Evolutionary conservation across 2,329 filamentous ascomycete genomes (phyloP).

Genomic region (Arthrobotrys conoides): DNA sequence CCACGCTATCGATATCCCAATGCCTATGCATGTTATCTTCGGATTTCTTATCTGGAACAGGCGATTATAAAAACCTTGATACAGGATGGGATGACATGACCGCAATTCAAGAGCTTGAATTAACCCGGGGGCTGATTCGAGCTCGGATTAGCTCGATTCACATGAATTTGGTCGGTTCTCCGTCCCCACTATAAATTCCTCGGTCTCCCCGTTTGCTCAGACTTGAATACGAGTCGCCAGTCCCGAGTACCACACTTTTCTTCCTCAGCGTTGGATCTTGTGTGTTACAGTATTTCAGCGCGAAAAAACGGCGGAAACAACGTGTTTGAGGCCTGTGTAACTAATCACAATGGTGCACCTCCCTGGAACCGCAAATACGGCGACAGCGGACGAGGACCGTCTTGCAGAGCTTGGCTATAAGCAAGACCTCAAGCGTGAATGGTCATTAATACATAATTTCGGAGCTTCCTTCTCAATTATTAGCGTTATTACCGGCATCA

Average conservation of each 20-base stretch:
- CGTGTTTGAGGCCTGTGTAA: slow-evolving; percentile 33
- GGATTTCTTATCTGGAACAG: slow-evolving; percentile 48
- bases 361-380: slow-evolving; percentile 36
- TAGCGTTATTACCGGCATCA: slow-evolving; percentile 74
- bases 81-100: slow-evolving; percentile 31
- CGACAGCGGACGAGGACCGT: slow-evolving; percentile 69
- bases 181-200: slow-evolving; percentile 37
- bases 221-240: slow-evolving; percentile 34
- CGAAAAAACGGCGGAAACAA: slow-evolving; percentile 35
- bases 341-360: slow-evolving; percentile 40
- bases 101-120: slow-evolving; percentile 27
- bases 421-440: slow-evolving; percentile 73
- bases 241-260: slow-evolving; percentile 1
- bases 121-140: slow-evolving; percentile 25
- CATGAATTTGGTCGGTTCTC: slow-evolving; percentile 2
- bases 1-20: slow-evolving; percentile 30
- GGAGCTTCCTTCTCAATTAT: slow-evolving; percentile 76
- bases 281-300: neutral
- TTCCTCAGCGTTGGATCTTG: neutral
- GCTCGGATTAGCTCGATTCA: slow-evolving; percentile 29
- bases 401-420: slow-evolving; percentile 74
- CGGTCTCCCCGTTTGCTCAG: slow-evolving; percentile 24
- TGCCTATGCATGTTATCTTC: slow-evolving; percentile 46
- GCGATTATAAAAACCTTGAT: slow-evolving; percentile 24
- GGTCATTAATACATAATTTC: slow-evolving; percentile 75